These are phyloP conservation scores for Cyberlindnera xylosilytica DNA, from an alignment of 805 yeast genomes.

Conservation along the genomic window DNA sequence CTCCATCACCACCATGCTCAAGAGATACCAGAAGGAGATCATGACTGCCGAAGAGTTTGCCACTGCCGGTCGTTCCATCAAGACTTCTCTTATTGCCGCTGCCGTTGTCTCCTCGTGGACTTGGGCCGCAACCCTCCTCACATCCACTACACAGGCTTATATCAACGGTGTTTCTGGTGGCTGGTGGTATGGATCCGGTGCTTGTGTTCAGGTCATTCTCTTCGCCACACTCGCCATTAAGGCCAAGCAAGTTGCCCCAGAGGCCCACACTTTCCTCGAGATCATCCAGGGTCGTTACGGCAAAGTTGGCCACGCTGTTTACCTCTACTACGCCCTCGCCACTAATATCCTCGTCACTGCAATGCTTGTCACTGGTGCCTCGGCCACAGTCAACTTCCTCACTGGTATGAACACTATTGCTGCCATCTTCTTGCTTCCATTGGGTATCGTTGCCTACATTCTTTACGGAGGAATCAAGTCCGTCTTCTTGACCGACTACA, in stretches of 20 bases:
- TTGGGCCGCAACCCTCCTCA: slow-evolving; percentile 79
- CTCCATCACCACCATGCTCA: slow-evolving; percentile 61
- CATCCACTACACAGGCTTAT: slow-evolving; percentile 77
- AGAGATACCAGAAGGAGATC: slow-evolving; percentile 78
- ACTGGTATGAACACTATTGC: slow-evolving; percentile 86
- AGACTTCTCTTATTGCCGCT: slow-evolving; percentile 78
- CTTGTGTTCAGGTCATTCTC: slow-evolving; percentile 80
- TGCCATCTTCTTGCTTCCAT: slow-evolving; percentile 75
- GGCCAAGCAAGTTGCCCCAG: slow-evolving; percentile 86
- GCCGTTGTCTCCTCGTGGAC: slow-evolving; percentile 96
- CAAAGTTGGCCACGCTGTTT: slow-evolving; percentile 62
- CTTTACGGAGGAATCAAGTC: slow-evolving; percentile 82
- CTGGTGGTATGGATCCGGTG: slow-evolving; percentile 87
- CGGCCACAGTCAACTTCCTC: slow-evolving; percentile 74
- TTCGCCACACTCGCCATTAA: slow-evolving; percentile 87
- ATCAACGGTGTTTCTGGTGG: slow-evolving; percentile 64
- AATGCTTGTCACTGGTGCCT: slow-evolving; percentile 88
- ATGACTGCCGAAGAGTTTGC: slow-evolving; percentile 93
- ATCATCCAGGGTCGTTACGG: slow-evolving; percentile 83
- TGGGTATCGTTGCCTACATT: slow-evolving; percentile 74
- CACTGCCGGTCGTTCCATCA: slow-evolving; percentile 88
- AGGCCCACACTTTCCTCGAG: slow-evolving; percentile 88
- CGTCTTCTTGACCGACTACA: slow-evolving; percentile 74
- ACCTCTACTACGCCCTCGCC: slow-evolving; percentile 76
- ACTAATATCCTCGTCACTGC: slow-evolving; percentile 90